Base-by-base conservation (phyloP, 495 filamentous ascomycete genomes). In the Penicillium daleae region DNA sequence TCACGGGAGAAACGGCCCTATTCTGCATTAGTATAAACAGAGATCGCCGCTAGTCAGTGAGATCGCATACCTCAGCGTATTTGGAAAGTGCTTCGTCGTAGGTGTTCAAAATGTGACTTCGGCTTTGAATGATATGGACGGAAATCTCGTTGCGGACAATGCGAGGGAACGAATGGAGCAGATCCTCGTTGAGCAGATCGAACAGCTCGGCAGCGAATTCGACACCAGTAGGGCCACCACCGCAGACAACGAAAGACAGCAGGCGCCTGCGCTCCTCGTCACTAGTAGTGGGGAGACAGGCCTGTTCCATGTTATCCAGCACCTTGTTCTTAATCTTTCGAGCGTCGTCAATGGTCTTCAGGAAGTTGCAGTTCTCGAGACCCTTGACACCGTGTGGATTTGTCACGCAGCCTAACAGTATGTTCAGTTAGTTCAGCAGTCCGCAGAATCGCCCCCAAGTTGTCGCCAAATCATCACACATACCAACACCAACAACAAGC, bases 371-470 rank as follows among this genome's bases (percentile, higher is more conserved):
- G 73, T 99, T 79, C 63, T 99, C 91, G 13, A 99, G 86, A 3
- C 96, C 96, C 72, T 95, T 91, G 57, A 99, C 96, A 55, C 96
- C 96, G 74, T 99, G 95, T 3, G 95, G 87, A 71, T 97, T 98
- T 6, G 93, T 96, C 27, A 89, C 85, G 33, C 93, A 97, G 26
- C 95, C 87, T 89, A 57, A 7, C n/a, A n/a, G n/a, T 53, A 22
- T 17, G 44, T 29, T 63, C 56, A 51, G 26, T 66, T 54, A 63
- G 54, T 29, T 29, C 6, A 21, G 57, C 32, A 31, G 12, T 10
- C 17, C 26, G 0, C n/a, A 1, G 39, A 42, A 7, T 26, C 32
- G 35, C 37, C 4, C 9, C 4, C 6, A 6, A 9, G 31, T 10
- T 6, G 32, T 17, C 13, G 2, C 13, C 15, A 17, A 46, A 17